phyloP scores from a whole-genome alignment of 2,329 filamentous ascomycete species.

The Penicillium brasilianum region DNA sequence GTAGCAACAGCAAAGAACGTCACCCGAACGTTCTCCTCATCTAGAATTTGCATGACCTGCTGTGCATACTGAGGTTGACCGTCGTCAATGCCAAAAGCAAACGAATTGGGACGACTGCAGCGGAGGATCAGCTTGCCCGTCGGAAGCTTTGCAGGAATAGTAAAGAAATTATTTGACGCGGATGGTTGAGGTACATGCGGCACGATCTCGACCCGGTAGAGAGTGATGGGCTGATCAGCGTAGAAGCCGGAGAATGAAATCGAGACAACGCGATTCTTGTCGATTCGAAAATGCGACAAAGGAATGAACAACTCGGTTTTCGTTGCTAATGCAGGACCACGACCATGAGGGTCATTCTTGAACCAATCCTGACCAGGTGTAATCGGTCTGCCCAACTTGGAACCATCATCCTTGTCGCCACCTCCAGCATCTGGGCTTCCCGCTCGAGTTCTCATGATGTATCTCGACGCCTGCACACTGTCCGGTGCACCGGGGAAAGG shows the following conservation, averaged over 20 bases:
- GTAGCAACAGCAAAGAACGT: constrained; percentile 74
- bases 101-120: constrained; percentile 70
- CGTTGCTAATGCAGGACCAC: constrained; percentile 33
- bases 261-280: constrained; percentile 61
- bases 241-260: constrained; percentile 70
- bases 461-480: constrained; percentile 67
- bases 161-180: constrained; percentile 43
- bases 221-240: constrained; percentile 54
- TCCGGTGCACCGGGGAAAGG: constrained; percentile 72
- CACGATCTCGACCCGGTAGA: constrained; percentile 67
- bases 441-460: constrained; percentile 41
- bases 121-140: constrained; percentile 66
- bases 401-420: neutral
- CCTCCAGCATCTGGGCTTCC: neutral
- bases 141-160: constrained; percentile 64
- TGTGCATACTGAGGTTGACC: constrained; percentile 65
- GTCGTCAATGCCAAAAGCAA: constrained; percentile 75
- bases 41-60: constrained; percentile 65
- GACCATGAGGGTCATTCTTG: constrained; percentile 1
- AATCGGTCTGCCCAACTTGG: neutral
- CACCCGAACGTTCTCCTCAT: constrained; percentile 65
- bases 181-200: constrained; percentile 53
- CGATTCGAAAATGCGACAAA: constrained; percentile 68
- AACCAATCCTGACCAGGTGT: neutral
- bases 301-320: constrained; percentile 68